These are phyloP conservation scores for Ceratocystis diversiconidia DNA, from an alignment of 2,329 filamentous ascomycete genomes.

Conservation along the genomic window DNA sequence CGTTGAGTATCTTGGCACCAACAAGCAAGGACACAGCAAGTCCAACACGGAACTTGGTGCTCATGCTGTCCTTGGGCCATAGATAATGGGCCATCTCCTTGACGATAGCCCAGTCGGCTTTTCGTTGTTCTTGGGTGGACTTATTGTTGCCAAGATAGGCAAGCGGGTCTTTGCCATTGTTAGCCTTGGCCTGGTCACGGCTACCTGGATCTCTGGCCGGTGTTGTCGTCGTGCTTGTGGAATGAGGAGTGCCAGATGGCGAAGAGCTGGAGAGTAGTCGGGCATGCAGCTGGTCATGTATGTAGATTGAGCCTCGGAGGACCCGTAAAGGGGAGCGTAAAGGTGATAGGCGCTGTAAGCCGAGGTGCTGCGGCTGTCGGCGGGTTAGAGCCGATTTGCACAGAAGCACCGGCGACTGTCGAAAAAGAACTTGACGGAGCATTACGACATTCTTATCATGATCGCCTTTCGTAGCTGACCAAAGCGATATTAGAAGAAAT, in stretches of 20 bases:
- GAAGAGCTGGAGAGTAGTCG: conserved; percentile 9
- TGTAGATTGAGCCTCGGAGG: conserved; percentile 11
- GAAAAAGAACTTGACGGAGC: conserved; percentile 16
- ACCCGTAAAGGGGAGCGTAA: conserved; percentile 9
- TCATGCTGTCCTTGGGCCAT: conserved; percentile 71
- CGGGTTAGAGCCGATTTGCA: conserved; percentile 10
- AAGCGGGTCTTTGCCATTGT: conserved; percentile 35
- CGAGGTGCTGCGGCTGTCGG: conserved; percentile 6
- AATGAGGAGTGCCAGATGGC: background rate
- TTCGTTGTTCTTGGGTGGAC: conserved; percentile 74
- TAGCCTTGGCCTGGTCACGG: conserved; percentile 12
- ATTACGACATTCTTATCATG: conserved; percentile 6
- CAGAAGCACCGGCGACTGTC: conserved; percentile 7
- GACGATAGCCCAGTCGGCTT: conserved; percentile 97
- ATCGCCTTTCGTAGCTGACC: background rate
- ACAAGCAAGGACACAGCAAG: conserved; percentile 72
- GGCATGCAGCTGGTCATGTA: conserved; percentile 14
- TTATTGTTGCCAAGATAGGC: conserved; percentile 45
- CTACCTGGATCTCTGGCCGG: background rate
- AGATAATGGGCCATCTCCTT: conserved; percentile 93
- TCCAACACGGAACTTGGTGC: conserved; percentile 68
- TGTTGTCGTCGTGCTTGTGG: background rate
- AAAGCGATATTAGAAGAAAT: background rate
- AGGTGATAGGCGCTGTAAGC: conserved; percentile 8
- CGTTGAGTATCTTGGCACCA: conserved; percentile 87